Evolutionary conservation across 1,284 basidiomycete species (phyloP).

Genomic region (Cutaneotrichosporon dermatis): DNA sequence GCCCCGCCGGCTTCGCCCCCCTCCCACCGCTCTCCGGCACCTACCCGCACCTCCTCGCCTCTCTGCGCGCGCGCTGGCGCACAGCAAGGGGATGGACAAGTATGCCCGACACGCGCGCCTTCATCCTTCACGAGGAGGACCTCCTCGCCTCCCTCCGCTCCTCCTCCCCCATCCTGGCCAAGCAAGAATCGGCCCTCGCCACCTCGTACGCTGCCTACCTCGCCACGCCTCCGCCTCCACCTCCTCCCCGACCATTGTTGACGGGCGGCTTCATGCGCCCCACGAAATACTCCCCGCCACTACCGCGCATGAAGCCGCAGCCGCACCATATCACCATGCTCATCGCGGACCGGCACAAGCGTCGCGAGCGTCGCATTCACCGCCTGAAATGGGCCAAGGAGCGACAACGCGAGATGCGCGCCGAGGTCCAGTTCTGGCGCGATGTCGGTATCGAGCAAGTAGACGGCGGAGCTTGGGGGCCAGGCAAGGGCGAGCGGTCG

Average conservation of each 20-base stretch:
- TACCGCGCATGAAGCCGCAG: slow-evolving; percentile 73
- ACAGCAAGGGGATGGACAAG: slow-evolving; percentile 15
- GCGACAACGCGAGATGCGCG: slow-evolving; percentile 51
- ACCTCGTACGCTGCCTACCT: slow-evolving; percentile 42
- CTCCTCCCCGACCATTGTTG: slow-evolving; percentile 54
- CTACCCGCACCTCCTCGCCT: slow-evolving; percentile 3
- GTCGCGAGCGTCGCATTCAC: slow-evolving; percentile 43
- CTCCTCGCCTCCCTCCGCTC: slow-evolving; percentile 15
- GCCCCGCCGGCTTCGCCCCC: background rate
- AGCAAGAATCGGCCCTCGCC: background rate
- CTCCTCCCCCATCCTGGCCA: background rate
- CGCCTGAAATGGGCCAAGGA: slow-evolving; percentile 36
- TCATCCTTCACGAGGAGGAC: slow-evolving; percentile 26
- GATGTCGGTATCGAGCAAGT: background rate
- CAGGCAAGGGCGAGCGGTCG: background rate
- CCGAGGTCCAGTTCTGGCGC: slow-evolving; percentile 55
- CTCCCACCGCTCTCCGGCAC: background rate
- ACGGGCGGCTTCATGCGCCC: slow-evolving; percentile 65
- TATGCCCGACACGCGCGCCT: slow-evolving; percentile 13
- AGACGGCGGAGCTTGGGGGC: background rate
- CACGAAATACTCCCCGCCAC: slow-evolving; percentile 59
- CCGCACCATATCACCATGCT: slow-evolving; percentile 64
- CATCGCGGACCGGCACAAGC: slow-evolving; percentile 58
- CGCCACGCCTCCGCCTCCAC: background rate
- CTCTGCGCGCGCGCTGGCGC: slow-evolving; percentile 27